phyloP scores from a whole-genome alignment of 768 basidiomycete species.

The Ramaria sp. region DNA sequence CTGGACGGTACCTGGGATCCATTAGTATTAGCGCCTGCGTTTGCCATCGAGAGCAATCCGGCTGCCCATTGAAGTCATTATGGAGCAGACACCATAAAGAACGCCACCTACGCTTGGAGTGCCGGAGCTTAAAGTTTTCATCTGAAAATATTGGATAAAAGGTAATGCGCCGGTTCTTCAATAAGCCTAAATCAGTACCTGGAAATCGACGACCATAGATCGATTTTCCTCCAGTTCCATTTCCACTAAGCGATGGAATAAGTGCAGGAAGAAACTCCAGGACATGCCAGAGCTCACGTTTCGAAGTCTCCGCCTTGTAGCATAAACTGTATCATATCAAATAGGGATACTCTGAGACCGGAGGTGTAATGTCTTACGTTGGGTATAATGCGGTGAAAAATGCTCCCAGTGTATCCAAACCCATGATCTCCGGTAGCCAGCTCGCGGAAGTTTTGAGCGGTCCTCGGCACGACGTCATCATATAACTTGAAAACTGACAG shows the following conservation, averaged over 20 bases:
- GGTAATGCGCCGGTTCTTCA: neutral
- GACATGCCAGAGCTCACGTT: constrained; percentile 10
- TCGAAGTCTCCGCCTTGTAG: constrained; percentile 83
- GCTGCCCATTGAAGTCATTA: constrained; percentile 7
- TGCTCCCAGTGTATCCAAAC: constrained; percentile 60
- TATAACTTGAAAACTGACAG: constrained; percentile 63
- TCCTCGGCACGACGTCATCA: constrained; percentile 76
- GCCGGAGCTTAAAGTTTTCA: constrained; percentile 76
- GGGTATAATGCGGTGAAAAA: constrained; percentile 53
- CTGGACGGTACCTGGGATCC: constrained; percentile 40
- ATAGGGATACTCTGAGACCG: no score
- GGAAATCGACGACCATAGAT: constrained; percentile 63
- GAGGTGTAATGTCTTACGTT: constrained; percentile 20
- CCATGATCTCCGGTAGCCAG: constrained; percentile 57
- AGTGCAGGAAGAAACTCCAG: constrained; percentile 1
- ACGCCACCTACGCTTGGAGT: constrained; percentile 40
- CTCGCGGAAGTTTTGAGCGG: constrained; percentile 72
- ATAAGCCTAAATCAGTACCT: constrained; percentile 32
- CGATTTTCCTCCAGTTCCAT: constrained; percentile 75
- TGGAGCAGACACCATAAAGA: constrained; percentile 21
- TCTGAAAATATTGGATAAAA: constrained; percentile 32
- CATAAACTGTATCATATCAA: constrained; percentile 47
- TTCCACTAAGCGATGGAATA: constrained; percentile 28
- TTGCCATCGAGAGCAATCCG: constrained; percentile 70
- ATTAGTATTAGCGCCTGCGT: constrained; percentile 74